Conservation (phyloP, 331 rosid genomes). For the Erythrophleum ivorense region DNA sequence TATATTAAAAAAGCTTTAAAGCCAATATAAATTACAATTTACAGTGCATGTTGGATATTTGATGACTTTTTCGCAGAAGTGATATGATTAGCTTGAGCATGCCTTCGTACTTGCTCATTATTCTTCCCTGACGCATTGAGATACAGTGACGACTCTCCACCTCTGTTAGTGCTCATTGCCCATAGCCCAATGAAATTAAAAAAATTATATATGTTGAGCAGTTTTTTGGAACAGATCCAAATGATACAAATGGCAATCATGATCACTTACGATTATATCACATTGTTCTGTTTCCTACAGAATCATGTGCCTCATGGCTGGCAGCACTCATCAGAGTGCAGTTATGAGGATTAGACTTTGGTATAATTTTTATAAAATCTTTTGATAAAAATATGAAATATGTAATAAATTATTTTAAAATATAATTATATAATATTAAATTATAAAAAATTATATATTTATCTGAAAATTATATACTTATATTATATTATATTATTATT, state of each 20-base stretch:
- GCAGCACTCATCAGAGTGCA: not conserved
- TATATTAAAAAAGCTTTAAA: too few relatives aligned
- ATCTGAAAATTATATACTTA: too few relatives aligned
- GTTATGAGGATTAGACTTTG: too few relatives aligned
- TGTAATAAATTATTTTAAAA: too few relatives aligned
- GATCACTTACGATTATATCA: not conserved
- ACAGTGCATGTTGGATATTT: too few relatives aligned
- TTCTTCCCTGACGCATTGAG: not conserved
- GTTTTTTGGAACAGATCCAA: not conserved
- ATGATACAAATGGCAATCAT: not conserved
- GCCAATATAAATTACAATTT: too few relatives aligned
- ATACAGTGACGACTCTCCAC: not conserved
- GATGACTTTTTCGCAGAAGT: not conserved
- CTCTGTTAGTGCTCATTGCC: not conserved
- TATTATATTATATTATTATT: too few relatives aligned
- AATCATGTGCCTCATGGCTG: not conserved
- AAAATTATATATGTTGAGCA: not conserved
- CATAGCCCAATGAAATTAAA: not conserved
- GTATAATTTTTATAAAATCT: too few relatives aligned
- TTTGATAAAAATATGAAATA: too few relatives aligned
- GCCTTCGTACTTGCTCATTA: not conserved
- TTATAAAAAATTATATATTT: too few relatives aligned
- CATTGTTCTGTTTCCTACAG: not conserved
- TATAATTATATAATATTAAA: too few relatives aligned
- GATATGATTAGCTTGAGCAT: slow-evolving; percentile 2